A percentile compares a stretch with the other conserved stretches of the same genome.
phyloP scores from a whole-genome alignment of 805 yeast genomes.

The Metschnikowia aberdeeniae region DNA sequence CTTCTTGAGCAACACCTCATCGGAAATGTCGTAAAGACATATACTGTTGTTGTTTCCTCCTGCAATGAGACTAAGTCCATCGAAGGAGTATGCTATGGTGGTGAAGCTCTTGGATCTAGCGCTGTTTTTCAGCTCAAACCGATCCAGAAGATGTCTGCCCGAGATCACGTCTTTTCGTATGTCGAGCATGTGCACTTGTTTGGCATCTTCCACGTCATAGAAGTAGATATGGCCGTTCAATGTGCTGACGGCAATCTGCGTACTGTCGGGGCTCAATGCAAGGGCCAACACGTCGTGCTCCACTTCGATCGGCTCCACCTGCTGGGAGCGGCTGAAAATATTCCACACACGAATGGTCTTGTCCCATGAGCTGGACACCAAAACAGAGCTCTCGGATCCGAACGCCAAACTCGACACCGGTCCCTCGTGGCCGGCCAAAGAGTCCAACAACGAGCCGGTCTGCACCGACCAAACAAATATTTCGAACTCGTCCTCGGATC shows the following conservation, averaged over 20 bases:
- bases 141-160: conserved; percentile 79
- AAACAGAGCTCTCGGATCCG: conserved; percentile 67
- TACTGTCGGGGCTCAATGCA: conserved; percentile 89
- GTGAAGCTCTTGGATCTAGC: conserved; percentile 82
- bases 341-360: conserved; percentile 91
- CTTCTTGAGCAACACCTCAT: conserved; percentile 78
- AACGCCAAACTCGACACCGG: conserved; percentile 87
- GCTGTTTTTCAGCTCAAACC: conserved; percentile 76
- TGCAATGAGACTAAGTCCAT: conserved; percentile 82
- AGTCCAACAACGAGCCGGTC: conserved; percentile 85
- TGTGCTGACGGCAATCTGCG: conserved; percentile 81
- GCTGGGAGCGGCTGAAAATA: conserved; percentile 80
- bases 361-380: conserved; percentile 97
- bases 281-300: conserved; percentile 79
- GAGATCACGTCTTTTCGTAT: conserved; percentile 81
- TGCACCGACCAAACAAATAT: conserved; percentile 97
- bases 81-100: conserved; percentile 79
- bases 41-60: conserved; percentile 92
- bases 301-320: conserved; percentile 86
- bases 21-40: conserved; percentile 84
- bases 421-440: conserved; percentile 90
- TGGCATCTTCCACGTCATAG: conserved; percentile 79
- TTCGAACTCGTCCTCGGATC: conserved; percentile 83
- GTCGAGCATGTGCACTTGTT: conserved; percentile 79
- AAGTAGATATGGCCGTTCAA: conserved; percentile 82